These are phyloP conservation scores for Neurospora sp. DNA, from an alignment of 495 filamentous ascomycete genomes.

Conservation along the genomic window DNA sequence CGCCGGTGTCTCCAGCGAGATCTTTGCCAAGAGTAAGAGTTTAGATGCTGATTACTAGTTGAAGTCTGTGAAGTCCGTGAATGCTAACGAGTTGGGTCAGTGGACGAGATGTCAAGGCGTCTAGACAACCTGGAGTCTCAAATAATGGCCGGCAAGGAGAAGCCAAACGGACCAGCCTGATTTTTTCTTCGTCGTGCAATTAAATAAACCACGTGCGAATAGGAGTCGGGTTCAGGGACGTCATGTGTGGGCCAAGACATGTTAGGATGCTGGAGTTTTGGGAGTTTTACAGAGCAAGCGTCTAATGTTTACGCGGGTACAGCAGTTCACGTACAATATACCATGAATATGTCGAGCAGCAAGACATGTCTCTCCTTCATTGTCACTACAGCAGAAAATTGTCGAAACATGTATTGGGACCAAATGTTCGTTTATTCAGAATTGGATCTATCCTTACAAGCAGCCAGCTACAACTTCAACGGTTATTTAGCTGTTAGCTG, in stretches of 20 bases:
- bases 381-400: not conserved
- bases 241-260: not conserved
- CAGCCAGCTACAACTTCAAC: not conserved
- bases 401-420: not conserved
- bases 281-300: not conserved
- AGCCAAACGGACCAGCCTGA: constrained; percentile 15
- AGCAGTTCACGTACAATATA: not conserved
- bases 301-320: not conserved
- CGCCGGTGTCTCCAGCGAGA: constrained; percentile 64
- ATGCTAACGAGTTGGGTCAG: constrained; percentile 30
- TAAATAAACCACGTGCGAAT: not conserved
- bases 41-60: not conserved
- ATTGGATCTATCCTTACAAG: not conserved
- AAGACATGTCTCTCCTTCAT: not conserved
- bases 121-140: constrained; percentile 80
- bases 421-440: not conserved
- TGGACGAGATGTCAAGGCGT: constrained; percentile 91
- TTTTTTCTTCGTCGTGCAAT: not conserved
- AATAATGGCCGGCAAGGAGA: constrained; percentile 44
- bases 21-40: constrained; percentile 75
- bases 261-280: not conserved
- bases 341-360: not conserved
- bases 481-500: constrained; percentile 1
- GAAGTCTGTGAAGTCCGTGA: not conserved
- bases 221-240: not conserved